Evolutionary conservation across 208 protist species (phyloP).

Genomic region (Leishmania aethiopica): DNA sequence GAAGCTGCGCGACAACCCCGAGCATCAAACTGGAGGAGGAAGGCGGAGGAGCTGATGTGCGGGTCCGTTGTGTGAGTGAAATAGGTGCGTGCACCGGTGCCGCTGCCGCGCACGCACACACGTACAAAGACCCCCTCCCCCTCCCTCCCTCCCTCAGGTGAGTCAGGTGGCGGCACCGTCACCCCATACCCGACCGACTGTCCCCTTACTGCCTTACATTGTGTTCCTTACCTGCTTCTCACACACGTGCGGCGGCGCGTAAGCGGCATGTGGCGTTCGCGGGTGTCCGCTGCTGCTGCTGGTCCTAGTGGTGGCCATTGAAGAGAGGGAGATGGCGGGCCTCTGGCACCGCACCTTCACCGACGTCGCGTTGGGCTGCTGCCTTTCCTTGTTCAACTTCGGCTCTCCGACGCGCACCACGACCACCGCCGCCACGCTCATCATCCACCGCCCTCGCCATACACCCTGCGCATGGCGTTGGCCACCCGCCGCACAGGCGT

Average conservation of each 20-base stretch:
- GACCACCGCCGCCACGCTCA: background rate
- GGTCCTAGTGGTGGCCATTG: background rate
- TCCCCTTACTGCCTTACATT: background rate
- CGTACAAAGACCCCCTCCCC: too few species aligned
- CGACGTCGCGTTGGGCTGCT: background rate
- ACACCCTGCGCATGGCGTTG: too few species aligned
- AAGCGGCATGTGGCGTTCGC: background rate
- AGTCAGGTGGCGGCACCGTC: background rate
- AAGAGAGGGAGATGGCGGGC: background rate
- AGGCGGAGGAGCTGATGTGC: background rate
- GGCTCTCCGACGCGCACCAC: background rate
- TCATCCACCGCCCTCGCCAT: too few species aligned
- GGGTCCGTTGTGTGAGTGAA: background rate
- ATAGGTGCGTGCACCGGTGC: background rate
- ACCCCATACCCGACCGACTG: background rate
- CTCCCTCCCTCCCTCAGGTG: background rate
- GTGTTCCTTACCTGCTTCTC: background rate
- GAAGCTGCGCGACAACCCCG: background rate
- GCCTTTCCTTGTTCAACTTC: background rate
- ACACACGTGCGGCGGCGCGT: background rate
- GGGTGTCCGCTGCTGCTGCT: background rate
- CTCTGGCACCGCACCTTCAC: background rate
- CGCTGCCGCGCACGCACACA: background rate
- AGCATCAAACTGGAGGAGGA: background rate
- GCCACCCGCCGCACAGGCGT: background rate